A percentile compares a stretch with the other conserved stretches of the same genome.
Evolutionary conservation across 2,329 filamentous ascomycete genomes (phyloP).

Genomic region (Chaetomium strumarium): DNA sequence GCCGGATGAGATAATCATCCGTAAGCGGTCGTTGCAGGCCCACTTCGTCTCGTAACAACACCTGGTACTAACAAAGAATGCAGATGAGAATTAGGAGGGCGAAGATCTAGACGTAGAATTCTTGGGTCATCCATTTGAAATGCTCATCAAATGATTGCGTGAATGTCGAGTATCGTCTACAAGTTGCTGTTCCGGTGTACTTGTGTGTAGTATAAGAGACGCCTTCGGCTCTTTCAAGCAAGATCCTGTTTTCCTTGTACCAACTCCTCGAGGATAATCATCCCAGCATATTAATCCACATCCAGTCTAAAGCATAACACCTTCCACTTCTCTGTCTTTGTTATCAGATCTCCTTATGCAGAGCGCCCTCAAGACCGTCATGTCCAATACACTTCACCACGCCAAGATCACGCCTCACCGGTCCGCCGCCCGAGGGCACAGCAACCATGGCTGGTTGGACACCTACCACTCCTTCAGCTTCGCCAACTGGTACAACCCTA

Average conservation of each 20-base stretch:
- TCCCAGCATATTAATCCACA: conserved; percentile 4
- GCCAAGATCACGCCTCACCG: conserved; percentile 70
- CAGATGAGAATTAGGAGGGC: background rate
- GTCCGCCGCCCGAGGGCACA: conserved; percentile 66
- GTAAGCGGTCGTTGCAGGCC: conserved; percentile 12
- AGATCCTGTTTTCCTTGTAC: conserved; percentile 27
- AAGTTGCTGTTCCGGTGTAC: background rate
- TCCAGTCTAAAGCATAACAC: background rate
- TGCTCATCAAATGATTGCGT: conserved; percentile 10
- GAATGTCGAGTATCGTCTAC: background rate
- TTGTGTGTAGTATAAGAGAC: conserved; percentile 29
- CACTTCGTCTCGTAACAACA: too few relatives aligned
- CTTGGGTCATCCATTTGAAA: conserved; percentile 1
- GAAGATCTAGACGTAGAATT: background rate
- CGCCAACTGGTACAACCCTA: conserved; percentile 63
- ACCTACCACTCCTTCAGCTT: conserved; percentile 85
- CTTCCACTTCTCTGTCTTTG: background rate
- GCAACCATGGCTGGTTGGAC: conserved; percentile 82
- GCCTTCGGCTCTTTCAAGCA: conserved; percentile 20
- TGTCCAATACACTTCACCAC: conserved; percentile 58
- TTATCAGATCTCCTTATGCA: conserved; percentile 23
- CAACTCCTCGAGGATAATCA: conserved; percentile 16
- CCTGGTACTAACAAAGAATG: too few relatives aligned
- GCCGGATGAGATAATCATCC: conserved; percentile 19
- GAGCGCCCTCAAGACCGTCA: conserved; percentile 41